Percentiles rank a stretch among this genome's conserved stretches.
phyloP scores from a whole-genome alignment of 2,329 filamentous ascomycete species.

The Pseudogymnoascus sp. region DNA sequence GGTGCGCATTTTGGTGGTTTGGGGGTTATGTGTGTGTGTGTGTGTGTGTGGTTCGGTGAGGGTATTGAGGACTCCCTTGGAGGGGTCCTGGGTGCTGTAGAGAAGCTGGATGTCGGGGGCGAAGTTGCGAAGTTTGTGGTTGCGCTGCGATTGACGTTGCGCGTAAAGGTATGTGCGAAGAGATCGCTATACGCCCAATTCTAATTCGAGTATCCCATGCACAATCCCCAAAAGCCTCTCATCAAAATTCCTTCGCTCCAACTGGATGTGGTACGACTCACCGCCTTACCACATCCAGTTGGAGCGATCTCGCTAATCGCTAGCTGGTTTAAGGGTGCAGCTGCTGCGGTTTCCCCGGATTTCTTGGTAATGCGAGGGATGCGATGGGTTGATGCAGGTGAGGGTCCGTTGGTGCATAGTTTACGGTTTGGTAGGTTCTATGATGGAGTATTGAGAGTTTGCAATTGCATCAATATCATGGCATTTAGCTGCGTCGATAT shows the following conservation, averaged over 20 bases:
- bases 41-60: background rate
- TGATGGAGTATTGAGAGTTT: no score
- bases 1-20: slow-evolving; percentile 30
- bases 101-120: background rate
- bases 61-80: background rate
- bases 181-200: background rate
- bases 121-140: background rate
- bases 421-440: background rate
- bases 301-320: background rate
- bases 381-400: background rate
- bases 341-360: background rate
- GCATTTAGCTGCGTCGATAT: no score
- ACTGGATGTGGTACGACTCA: no score
- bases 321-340: background rate
- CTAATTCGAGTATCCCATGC: background rate
- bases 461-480: no score
- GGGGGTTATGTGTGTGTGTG: background rate
- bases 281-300: background rate
- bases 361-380: background rate
- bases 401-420: background rate
- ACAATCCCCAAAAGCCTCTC: background rate
- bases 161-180: background rate
- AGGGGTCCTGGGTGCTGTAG: background rate
- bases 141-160: background rate
- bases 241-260: no score